phyloP scores from a whole-genome alignment of 768 basidiomycete species.

The Lactarius hengduanensis region DNA sequence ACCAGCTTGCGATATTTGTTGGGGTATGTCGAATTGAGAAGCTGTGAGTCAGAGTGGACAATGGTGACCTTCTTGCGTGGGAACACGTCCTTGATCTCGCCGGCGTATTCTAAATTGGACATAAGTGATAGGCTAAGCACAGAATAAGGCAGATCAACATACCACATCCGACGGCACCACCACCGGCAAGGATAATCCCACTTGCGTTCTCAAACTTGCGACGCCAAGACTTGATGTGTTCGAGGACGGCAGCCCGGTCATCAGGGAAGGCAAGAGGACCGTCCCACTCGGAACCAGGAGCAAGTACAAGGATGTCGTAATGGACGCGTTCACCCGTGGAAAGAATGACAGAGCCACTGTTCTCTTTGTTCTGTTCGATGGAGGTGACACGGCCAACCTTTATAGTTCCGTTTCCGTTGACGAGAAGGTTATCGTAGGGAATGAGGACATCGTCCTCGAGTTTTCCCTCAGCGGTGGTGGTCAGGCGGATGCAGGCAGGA shows the following conservation, averaged over 20 bases:
- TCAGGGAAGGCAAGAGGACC: constrained; percentile 44
- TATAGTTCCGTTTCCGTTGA: constrained; percentile 22
- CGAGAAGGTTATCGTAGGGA: constrained; percentile 24
- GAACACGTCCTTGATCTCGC: constrained; percentile 45
- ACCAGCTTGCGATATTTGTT: constrained; percentile 50
- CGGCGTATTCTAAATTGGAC: constrained; percentile 40
- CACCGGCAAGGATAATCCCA: constrained; percentile 39
- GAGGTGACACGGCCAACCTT: constrained; percentile 23
- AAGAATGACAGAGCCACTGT: constrained; percentile 19
- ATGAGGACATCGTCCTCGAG: constrained; percentile 32
- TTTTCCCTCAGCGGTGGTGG: constrained; percentile 45
- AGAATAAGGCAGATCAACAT: constrained; percentile 16
- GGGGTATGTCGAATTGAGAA: constrained; percentile 58
- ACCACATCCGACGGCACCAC: constrained; percentile 46
- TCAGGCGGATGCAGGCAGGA: constrained; percentile 52
- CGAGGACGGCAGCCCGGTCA: constrained; percentile 27
- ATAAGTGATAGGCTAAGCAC: constrained; percentile 8
- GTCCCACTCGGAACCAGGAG: constrained; percentile 23
- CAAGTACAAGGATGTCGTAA: constrained; percentile 27
- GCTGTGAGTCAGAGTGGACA: constrained; percentile 52
- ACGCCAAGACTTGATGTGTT: constrained; percentile 35
- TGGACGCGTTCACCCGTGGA: constrained; percentile 19
- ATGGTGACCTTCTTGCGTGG: constrained; percentile 56
- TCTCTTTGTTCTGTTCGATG: constrained; percentile 18
- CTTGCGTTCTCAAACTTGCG: constrained; percentile 34